Percentiles rank a stretch among this genome's conserved stretches.
phyloP scores from a whole-genome alignment of 768 basidiomycete genomes.

The Psilocybe cubensis region DNA sequence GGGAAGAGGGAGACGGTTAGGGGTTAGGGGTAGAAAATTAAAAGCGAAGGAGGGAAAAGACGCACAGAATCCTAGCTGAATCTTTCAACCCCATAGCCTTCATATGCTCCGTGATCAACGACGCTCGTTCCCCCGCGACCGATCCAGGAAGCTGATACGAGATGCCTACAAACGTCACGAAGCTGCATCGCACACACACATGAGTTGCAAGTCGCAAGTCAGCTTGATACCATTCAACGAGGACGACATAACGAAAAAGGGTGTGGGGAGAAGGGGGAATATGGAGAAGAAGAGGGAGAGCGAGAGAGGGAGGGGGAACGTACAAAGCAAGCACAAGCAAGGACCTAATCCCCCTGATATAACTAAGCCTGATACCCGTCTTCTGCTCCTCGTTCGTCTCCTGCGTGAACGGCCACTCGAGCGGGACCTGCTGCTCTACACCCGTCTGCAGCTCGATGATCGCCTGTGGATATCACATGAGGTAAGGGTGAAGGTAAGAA shows the following conservation, averaged over 20 bases:
- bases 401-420: slow-evolving; percentile 75
- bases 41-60: not conserved
- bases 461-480: too few relatives aligned
- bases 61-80: slow-evolving; percentile 49
- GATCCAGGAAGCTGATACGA: slow-evolving; percentile 80
- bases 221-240: too few relatives aligned
- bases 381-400: slow-evolving; percentile 69
- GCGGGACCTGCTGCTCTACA: slow-evolving; percentile 54
- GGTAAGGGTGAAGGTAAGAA: too few relatives aligned
- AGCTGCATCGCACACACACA: too few relatives aligned
- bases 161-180: slow-evolving; percentile 73
- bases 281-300: too few relatives aligned
- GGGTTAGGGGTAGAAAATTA: not conserved
- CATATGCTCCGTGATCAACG: slow-evolving; percentile 69
- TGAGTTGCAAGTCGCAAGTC: too few relatives aligned
- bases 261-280: too few relatives aligned
- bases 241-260: too few relatives aligned
- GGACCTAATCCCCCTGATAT: slow-evolving; percentile 60
- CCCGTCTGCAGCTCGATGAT: slow-evolving; percentile 74
- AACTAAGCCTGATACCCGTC: slow-evolving; percentile 60
- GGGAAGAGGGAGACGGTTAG: too few relatives aligned
- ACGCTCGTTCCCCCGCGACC: slow-evolving; percentile 67
- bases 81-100: slow-evolving; percentile 81
- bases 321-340: slow-evolving; percentile 72
- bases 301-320: slow-evolving; percentile 20